These are phyloP conservation scores for Holtermannia corniformis DNA, from an alignment of 768 basidiomycete species.

Conservation along the genomic window DNA sequence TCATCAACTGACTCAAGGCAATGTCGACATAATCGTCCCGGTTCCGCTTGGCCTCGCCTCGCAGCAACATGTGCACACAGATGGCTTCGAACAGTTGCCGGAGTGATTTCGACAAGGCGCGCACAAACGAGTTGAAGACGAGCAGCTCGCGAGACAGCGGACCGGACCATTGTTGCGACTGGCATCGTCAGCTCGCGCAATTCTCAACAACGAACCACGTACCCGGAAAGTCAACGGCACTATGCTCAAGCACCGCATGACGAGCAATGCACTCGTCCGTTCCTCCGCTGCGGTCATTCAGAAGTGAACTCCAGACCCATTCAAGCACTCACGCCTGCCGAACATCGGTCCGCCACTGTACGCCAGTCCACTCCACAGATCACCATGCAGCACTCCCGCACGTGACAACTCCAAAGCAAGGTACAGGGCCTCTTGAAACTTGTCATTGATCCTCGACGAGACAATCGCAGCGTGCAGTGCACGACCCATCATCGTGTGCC, in stretches of 20 bases:
- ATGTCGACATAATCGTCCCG: slow-evolving; percentile 90
- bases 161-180: slow-evolving; percentile 89
- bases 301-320: slow-evolving; percentile 12
- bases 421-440: slow-evolving; percentile 95
- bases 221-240: slow-evolving; percentile 92
- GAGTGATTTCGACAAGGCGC: slow-evolving; percentile 78
- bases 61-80: slow-evolving; percentile 83
- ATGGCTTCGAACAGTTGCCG: slow-evolving; percentile 84
- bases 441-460: slow-evolving; percentile 78
- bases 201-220: slow-evolving; percentile 27
- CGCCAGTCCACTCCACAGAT: slow-evolving; percentile 74
- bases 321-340: slow-evolving; percentile 59
- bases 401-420: slow-evolving; percentile 89
- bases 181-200: slow-evolving; percentile 3
- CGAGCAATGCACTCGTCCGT: slow-evolving; percentile 84
- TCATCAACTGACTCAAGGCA: slow-evolving; percentile 52
- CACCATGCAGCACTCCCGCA: slow-evolving; percentile 93
- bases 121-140: slow-evolving; percentile 96
- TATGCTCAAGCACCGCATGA: slow-evolving; percentile 93
- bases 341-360: slow-evolving; percentile 94
- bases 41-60: slow-evolving; percentile 71
- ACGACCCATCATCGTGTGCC: slow-evolving; percentile 77
- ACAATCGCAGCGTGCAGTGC: slow-evolving; percentile 80
- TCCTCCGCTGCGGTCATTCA: slow-evolving; percentile 83
- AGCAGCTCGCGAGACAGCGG: slow-evolving; percentile 92